Percentiles rank a stretch among this genome's conserved stretches.
phyloP scores from a whole-genome alignment of 1,139 yeast genomes.

The Pichia sp. region DNA sequence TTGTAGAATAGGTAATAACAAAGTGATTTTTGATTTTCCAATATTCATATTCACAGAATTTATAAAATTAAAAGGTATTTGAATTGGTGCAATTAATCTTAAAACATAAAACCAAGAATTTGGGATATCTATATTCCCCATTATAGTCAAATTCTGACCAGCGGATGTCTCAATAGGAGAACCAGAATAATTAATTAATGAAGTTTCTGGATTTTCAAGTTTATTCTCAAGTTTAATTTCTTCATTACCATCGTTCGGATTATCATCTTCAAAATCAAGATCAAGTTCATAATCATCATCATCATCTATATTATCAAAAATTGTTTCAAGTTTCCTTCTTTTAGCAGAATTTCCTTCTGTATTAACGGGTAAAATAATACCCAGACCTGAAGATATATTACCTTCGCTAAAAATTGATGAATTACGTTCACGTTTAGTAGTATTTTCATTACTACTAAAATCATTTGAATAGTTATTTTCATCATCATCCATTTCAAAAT shows the following conservation, averaged over 20 bases:
- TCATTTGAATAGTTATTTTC: neutral
- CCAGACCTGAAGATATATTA: conserved; percentile 18
- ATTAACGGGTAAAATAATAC: neutral
- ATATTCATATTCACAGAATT: conserved; percentile 30
- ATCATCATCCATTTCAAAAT: conserved; percentile 7
- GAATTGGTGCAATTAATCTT: conserved; percentile 52
- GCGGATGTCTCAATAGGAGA: neutral
- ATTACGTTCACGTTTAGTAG: neutral
- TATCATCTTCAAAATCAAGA: conserved; percentile 11
- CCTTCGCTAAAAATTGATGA: neutral
- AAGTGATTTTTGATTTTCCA: conserved; percentile 16
- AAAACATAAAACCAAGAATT: conserved; percentile 61
- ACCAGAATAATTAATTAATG: neutral
- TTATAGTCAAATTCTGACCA: neutral
- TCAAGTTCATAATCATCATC: conserved; percentile 15
- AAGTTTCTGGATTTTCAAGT: neutral
- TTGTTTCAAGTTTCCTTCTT: conserved; percentile 18
- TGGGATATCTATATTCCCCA: conserved; percentile 22
- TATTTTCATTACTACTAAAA: neutral
- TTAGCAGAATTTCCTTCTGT: conserved; percentile 24
- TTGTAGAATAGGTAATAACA: conserved; percentile 28
- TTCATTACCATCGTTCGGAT: conserved; percentile 18
- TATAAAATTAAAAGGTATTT: conserved; percentile 51
- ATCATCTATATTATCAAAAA: conserved; percentile 11
- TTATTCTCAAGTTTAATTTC: conserved; percentile 9